Percentiles rank a stretch among this genome's conserved stretches.
phyloP scores from a whole-genome alignment of 257 asterid species.

The Plantago elongata region DNA sequence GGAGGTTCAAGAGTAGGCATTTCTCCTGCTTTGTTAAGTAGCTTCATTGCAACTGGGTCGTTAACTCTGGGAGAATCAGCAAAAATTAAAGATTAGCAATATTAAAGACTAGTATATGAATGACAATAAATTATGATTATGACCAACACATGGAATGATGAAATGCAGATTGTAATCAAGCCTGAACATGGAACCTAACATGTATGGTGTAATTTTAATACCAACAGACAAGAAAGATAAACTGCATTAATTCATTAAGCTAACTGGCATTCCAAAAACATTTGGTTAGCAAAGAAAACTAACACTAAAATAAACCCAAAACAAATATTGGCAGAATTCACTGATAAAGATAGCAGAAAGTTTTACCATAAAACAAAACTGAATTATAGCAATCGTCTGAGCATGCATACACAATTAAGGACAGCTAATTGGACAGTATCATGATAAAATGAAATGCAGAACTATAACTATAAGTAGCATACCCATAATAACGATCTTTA shows the following conservation, averaged over 20 bases:
- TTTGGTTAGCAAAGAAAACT: neutral
- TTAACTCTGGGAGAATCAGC: slow-evolving; percentile 52
- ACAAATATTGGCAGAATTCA: slow-evolving; percentile 2
- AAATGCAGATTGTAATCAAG: too few species aligned
- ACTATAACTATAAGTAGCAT: slow-evolving; percentile 20
- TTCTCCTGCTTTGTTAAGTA: slow-evolving; percentile 91
- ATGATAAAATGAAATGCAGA: slow-evolving; percentile 4
- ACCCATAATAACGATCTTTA: slow-evolving; percentile 98
- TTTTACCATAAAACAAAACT: neutral
- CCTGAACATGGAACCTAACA: too few species aligned
- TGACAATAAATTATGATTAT: neutral
- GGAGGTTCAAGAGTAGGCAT: slow-evolving; percentile 99
- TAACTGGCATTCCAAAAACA: neutral
- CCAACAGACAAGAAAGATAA: neutral
- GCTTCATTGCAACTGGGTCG: slow-evolving; percentile 93
- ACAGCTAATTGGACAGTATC: neutral
- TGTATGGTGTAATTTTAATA: neutral
- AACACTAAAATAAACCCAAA: neutral
- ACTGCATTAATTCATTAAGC: neutral
- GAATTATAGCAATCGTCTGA: neutral
- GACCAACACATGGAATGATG: neutral
- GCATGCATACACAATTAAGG: slow-evolving; percentile 9
- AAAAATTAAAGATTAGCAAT: neutral
- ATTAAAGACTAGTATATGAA: neutral
- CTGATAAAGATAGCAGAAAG: neutral